Conservation (phyloP, 495 filamentous ascomycete genomes). For the Aspergillus baeticus region DNA sequence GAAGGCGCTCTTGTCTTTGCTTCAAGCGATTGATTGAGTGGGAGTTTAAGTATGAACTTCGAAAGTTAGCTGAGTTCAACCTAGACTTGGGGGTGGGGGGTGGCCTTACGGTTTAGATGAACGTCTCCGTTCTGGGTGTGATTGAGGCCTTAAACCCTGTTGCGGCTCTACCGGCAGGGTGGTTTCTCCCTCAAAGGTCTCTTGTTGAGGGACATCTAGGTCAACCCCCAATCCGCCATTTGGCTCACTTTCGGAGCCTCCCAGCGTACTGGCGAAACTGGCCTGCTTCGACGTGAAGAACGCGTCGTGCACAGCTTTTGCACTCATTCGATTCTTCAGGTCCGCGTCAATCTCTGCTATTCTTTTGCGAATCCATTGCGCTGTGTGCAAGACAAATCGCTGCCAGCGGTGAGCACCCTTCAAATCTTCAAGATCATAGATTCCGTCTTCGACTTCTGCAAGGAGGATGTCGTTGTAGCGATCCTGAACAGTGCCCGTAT, state of each 20-base stretch:
- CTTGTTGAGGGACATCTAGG: neutral
- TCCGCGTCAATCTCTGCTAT: constrained; percentile 31
- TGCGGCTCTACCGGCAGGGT: neutral
- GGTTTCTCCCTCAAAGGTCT: neutral
- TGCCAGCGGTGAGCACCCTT: constrained; percentile 31
- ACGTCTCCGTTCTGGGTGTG: constrained; percentile 10
- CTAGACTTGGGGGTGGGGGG: neutral
- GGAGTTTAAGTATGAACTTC: constrained; percentile 17
- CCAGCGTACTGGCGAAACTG: constrained; percentile 13
- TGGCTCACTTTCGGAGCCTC: constrained; percentile 3
- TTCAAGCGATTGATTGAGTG: constrained; percentile 9
- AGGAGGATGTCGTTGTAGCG: constrained; percentile 32
- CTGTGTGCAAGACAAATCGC: constrained; percentile 28
- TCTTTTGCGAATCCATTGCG: constrained; percentile 35
- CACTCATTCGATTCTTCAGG: constrained; percentile 17
- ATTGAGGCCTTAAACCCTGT: neutral
- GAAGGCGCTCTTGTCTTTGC: constrained; percentile 15
- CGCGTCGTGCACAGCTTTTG: constrained; percentile 23
- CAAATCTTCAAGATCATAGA: constrained; percentile 24
- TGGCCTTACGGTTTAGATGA: constrained; percentile 18
- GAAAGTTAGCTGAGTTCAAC: neutral
- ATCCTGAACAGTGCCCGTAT: constrained; percentile 31
- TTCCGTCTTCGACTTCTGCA: constrained; percentile 19
- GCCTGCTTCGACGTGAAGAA: constrained; percentile 8
- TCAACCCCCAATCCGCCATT: neutral